phyloP scores from a whole-genome alignment of 768 basidiomycete genomes.

The Suillus clintonianus region DNA sequence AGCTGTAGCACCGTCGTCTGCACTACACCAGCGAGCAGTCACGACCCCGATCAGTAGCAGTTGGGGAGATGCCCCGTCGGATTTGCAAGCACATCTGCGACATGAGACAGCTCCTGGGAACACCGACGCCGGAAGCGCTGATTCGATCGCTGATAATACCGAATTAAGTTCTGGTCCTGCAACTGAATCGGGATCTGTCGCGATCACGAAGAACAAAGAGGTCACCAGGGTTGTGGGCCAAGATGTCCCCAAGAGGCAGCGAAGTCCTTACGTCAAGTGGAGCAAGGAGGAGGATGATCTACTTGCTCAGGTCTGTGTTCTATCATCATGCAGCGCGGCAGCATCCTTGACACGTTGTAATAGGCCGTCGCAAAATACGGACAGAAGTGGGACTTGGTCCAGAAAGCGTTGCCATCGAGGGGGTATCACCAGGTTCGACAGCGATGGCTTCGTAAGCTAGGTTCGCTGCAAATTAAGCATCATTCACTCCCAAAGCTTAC shows the following conservation, averaged over 20 bases:
- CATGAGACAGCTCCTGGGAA: slow-evolving; percentile 11
- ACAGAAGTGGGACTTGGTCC: slow-evolving; percentile 42
- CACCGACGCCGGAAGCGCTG: neutral
- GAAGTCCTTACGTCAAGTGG: slow-evolving; percentile 46
- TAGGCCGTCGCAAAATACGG: slow-evolving; percentile 42
- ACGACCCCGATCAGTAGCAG: slow-evolving; percentile 4
- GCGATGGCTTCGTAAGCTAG: slow-evolving; percentile 43
- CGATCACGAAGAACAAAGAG: slow-evolving; percentile 19
- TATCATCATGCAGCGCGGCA: neutral
- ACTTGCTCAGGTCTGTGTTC: slow-evolving; percentile 34
- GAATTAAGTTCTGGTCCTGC: neutral
- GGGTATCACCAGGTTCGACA: slow-evolving; percentile 46
- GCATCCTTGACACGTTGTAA: slow-evolving; percentile 1
- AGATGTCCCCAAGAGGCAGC: slow-evolving; percentile 34
- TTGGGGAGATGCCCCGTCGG: slow-evolving; percentile 8
- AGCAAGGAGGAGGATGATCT: slow-evolving; percentile 45
- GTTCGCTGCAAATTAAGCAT: slow-evolving; percentile 18
- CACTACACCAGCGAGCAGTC: neutral
- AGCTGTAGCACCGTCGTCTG: neutral
- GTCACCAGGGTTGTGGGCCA: slow-evolving; percentile 31
- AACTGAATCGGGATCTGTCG: neutral
- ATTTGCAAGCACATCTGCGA: slow-evolving; percentile 1
- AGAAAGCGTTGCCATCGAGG: slow-evolving; percentile 40
- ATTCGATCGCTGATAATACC: slow-evolving; percentile 2
- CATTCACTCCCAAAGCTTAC: neutral